Base-by-base conservation (phyloP, 805 yeast species). In the Wickerhamiella bombiphila region DNA sequence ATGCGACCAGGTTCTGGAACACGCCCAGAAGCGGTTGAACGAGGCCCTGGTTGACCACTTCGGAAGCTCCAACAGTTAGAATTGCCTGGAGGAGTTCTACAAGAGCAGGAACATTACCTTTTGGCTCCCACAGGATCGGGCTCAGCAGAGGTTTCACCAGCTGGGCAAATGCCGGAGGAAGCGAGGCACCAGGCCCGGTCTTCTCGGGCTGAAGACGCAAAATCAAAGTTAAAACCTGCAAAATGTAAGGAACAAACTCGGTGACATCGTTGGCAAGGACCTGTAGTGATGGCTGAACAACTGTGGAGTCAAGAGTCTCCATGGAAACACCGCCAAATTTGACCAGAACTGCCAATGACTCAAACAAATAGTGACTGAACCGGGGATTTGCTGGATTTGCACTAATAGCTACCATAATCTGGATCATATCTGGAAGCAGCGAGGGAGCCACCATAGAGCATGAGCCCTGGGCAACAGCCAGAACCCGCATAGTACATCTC, bases 381-480 rank as follows among this genome's bases (percentile, higher is more conserved):
- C 77, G 73, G 32, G 99, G 98, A 59, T 91, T 91, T 4, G 97
- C 81, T 4, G 99, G 99, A 52, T 91, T 91, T 49, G 74, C 76
- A 18, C 85, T 65, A 39, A 86, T 83, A 13, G 74, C 70, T 13
- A 65, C 66, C 35, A 86, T 65, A 34, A 91, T 80, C 36, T 68
- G 63, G 32, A 86, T 59, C 31, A 88, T 62, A 53, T 86, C 86
- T 24, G 69, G 65, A 26, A 82, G 61, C n/a, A 81, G 53, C 15
- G 43, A 36, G 3, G 44, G 50, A 3, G 58, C 57, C 36, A 54
- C 57, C 3, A 57, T 54, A 9, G 39, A 35, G 16, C 52, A 50
- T 6, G 57, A 49, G 1, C 74, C 59, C 44, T 80, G 81, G 48
- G 80, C 82, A 6, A 83, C 69, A 14, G 85, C 72, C 35, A 77